Base-by-base conservation (phyloP, 2,329 filamentous ascomycete species). In the Neopestalotiopsis sp. region DNA sequence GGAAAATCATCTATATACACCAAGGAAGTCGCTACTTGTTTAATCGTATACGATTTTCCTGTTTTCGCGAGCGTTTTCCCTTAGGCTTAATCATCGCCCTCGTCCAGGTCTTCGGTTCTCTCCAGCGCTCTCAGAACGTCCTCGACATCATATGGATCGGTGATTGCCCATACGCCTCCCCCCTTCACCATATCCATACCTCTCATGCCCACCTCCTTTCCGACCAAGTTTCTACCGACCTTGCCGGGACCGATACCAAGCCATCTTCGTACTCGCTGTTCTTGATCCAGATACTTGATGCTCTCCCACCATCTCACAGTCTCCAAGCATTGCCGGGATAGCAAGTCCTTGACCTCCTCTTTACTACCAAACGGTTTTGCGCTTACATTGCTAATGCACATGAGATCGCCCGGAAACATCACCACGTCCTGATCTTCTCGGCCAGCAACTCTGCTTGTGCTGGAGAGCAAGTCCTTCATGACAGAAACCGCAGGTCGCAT, bases 221-320 rank as follows among this genome's bases (percentile, higher is more conserved):
- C 94, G 1, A 98, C 95, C 7, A 98, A 84, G 78, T 98, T 98
- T 68, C 95, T 87, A 0, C 95, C 95, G 2, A 98, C 95, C 79
- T 97, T 97, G 4, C 95, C 95, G 0, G 95, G 95, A 0, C 95
- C 95, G 71, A 98, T 94, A 58, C 95, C 95, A 64, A 98, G 88
- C 92, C 95, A 98, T 68, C 95, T 86, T 74, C 91, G 86, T 20
- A 97, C 93, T 71, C 91, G 91, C 76, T 91, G 88, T 75, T 96
- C 90, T 78, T 96, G 91, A 78, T 98, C 94, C 64, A 98, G 83
- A 76, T 97, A 97, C 73, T 90, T 90, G 75, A 98, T 95, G 75
- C 93, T 96, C 74, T 97, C 94, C 91, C 95, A 97, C 95, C 95
- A 98, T 69, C 89, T 87, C 57, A 98, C 94, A 38, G 95, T 98